A percentile compares a stretch with the other conserved stretches of the same genome.
Evolutionary conservation across 2,329 filamentous ascomycete genomes (phyloP).

Genomic region (Botryosphaeria dothidea): DNA sequence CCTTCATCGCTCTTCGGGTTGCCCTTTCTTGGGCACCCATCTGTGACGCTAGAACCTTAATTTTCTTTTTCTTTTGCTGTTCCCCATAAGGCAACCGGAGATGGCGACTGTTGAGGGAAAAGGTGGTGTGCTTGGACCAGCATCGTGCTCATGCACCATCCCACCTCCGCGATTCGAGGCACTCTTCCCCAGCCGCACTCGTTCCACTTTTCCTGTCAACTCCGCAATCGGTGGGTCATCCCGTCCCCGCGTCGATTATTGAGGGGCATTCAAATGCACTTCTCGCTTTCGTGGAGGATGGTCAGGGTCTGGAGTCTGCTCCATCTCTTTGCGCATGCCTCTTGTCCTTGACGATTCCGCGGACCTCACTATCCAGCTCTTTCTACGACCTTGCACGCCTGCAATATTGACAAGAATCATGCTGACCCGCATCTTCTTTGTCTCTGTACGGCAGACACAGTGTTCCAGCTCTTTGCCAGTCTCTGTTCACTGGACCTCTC

Average conservation of each 20-base stretch:
- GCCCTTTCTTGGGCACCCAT: neutral
- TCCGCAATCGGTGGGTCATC: neutral
- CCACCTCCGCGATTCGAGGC: neutral
- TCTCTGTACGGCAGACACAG: no score
- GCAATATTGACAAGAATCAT: no score
- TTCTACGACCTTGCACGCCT: no score
- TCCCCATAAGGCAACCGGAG: neutral
- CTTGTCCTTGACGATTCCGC: neutral
- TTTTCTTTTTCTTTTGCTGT: neutral
- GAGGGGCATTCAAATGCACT: neutral
- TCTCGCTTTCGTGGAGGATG: neutral
- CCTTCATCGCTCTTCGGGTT: neutral
- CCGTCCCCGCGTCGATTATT: neutral
- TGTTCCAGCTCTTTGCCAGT: no score
- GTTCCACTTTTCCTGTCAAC: neutral
- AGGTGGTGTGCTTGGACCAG: slow-evolving; percentile 2
- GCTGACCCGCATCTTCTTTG: no score
- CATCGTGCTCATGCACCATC: neutral
- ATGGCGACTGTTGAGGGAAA: slow-evolving; percentile 2
- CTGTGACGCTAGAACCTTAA: neutral
- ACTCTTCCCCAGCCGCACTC: slow-evolving; percentile 1
- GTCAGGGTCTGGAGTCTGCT: neutral
- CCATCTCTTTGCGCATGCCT: neutral
- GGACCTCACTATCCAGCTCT: neutral
- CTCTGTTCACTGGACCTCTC: no score